Conservation (phyloP, 148 eudicot species). For the Cornus suecica region DNA sequence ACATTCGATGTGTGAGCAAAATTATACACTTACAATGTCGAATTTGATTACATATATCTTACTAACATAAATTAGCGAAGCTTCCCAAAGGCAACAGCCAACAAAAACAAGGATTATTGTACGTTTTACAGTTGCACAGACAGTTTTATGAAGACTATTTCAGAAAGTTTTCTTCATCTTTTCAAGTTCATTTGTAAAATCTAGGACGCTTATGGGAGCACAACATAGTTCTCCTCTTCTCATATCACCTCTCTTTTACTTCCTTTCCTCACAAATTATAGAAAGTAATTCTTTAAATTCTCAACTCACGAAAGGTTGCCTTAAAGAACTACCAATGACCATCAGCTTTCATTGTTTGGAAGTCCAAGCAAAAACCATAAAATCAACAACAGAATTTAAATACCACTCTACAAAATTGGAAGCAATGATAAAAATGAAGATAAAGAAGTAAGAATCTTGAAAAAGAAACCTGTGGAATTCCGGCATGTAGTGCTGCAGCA, state of each 20-base stretch:
- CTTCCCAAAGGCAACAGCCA: background rate
- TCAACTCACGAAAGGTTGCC: background rate
- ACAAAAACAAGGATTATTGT: background rate
- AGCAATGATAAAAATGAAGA: background rate
- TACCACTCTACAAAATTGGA: background rate
- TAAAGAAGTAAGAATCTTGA: background rate
- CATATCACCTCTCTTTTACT: background rate
- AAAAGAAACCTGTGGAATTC: constrained; percentile 71
- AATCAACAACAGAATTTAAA: background rate
- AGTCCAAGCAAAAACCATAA: background rate
- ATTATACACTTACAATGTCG: no score
- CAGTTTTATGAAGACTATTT: constrained; percentile 3
- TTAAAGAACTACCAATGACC: background rate
- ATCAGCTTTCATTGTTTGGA: background rate
- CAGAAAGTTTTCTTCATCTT: background rate
- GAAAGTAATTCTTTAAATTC: background rate
- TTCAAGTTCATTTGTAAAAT: background rate
- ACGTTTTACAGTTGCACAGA: background rate
- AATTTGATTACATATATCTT: background rate
- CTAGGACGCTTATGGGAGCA: background rate
- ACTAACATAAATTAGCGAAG: background rate
- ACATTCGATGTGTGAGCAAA: no score
- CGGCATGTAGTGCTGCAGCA: constrained; percentile 90
- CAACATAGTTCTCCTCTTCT: background rate
- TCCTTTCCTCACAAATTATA: background rate